Percentiles rank a stretch among this genome's conserved stretches.
phyloP scores from a whole-genome alignment of 768 basidiomycete genomes.

The Dentipellis sp. region DNA sequence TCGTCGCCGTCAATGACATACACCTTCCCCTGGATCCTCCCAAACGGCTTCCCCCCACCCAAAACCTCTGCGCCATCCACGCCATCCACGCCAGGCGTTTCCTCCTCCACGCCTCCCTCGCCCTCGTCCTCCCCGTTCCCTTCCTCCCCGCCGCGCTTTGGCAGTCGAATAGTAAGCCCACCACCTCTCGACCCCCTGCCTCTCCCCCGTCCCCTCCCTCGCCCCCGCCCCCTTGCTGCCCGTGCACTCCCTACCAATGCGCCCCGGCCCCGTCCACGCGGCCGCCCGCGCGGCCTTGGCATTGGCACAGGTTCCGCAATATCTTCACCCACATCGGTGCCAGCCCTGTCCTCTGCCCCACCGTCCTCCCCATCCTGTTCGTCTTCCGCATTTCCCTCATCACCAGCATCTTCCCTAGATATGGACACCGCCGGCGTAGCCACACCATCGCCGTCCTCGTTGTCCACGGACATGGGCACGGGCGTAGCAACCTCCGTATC shows the following conservation, averaged over 20 bases:
- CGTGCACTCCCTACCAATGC: constrained; percentile 16
- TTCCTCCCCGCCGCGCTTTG: constrained; percentile 28
- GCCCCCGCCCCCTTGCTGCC: constrained; percentile 21
- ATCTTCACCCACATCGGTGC: neutral
- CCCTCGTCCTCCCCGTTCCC: constrained; percentile 20
- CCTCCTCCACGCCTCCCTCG: constrained; percentile 13
- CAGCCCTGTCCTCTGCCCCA: constrained; percentile 2
- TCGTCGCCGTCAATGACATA: constrained; percentile 87
- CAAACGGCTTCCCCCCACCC: constrained; percentile 57
- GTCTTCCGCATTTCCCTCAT: neutral
- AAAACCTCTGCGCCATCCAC: constrained; percentile 16
- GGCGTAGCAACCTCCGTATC: neutral
- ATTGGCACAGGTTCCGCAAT: constrained; percentile 2
- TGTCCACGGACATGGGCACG: neutral
- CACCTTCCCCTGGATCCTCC: constrained; percentile 62
- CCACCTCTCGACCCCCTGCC: constrained; percentile 17
- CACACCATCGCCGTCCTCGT: neutral
- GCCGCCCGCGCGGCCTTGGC: constrained; percentile 14
- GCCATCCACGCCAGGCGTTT: constrained; percentile 27
- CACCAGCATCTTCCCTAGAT: neutral
- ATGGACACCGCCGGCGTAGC: neutral
- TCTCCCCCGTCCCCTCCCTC: constrained; percentile 20
- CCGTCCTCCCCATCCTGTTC: neutral
- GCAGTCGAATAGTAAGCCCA: constrained; percentile 17
- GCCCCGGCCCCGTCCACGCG: constrained; percentile 20